A percentile compares a stretch with the other conserved stretches of the same genome.
Conservation (phyloP, 176 grass and related monocot species). For the Triticum monococcum region DNA sequence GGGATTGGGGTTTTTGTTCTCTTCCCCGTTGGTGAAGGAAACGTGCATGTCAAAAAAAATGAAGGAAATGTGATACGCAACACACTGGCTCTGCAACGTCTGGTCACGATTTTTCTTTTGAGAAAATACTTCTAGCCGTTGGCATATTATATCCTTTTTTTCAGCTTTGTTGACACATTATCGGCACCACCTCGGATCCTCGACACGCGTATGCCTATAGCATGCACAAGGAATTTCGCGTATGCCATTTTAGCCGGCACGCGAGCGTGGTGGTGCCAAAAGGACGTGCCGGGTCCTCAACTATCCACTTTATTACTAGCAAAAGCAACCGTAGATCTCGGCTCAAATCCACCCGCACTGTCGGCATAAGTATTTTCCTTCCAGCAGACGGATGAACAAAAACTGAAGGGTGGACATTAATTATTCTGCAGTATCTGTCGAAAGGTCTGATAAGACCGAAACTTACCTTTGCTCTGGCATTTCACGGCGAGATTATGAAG, state of each 20-base stretch:
- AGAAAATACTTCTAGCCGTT: conserved; percentile 28
- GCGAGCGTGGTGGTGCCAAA: neutral
- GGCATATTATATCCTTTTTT: neutral
- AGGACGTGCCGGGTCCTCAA: neutral
- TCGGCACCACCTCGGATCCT: neutral
- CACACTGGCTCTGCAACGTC: neutral
- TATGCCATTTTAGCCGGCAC: neutral
- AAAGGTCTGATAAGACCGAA: neutral
- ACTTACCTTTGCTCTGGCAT: neutral
- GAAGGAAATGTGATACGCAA: neutral
- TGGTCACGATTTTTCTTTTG: neutral
- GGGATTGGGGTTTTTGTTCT: neutral
- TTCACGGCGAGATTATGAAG: neutral
- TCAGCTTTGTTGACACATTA: neutral
- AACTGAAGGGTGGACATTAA: neutral
- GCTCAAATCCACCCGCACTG: conserved; percentile 4
- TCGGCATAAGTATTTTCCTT: neutral
- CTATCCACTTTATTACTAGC: neutral
- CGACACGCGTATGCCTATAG: neutral
- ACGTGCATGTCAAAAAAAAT: no score
- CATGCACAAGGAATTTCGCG: neutral
- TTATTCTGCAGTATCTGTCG: neutral
- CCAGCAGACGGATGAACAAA: neutral
- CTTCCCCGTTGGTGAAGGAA: neutral
- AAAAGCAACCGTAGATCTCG: no score